phyloP scores from a whole-genome alignment of 192 early-diverging fungal genomes.

The Coemansia sp. region DNA sequence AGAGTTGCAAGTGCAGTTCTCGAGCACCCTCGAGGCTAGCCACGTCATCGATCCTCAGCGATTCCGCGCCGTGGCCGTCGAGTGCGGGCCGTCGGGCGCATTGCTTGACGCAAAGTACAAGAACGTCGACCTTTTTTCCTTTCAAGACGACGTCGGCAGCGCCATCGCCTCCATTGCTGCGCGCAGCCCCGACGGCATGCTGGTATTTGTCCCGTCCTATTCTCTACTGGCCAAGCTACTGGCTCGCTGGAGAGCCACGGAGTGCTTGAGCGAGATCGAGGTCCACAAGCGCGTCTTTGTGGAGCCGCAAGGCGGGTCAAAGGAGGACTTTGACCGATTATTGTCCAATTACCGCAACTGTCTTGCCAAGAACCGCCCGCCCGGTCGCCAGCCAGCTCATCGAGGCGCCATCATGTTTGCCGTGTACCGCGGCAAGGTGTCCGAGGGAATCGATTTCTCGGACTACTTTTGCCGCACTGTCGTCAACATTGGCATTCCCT shows the following conservation, averaged over 20 bases:
- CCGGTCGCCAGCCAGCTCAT: not conserved
- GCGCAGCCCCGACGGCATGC: constrained; percentile 48
- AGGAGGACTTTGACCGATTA: constrained; percentile 47
- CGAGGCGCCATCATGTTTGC: constrained; percentile 55
- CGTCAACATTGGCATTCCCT: constrained; percentile 62
- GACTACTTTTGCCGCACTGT: constrained; percentile 56
- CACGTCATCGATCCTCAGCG: constrained; percentile 71
- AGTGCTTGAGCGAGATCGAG: constrained; percentile 17
- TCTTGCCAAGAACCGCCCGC: constrained; percentile 26
- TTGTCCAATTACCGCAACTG: constrained; percentile 27
- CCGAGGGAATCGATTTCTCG: constrained; percentile 55
- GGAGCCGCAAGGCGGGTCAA: constrained; percentile 43
- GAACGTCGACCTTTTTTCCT: constrained; percentile 42
- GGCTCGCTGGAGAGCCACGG: constrained; percentile 49
- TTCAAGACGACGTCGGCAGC: constrained; percentile 61
- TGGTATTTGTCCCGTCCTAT: constrained; percentile 56
- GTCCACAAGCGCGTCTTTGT: constrained; percentile 38
- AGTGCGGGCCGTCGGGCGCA: constrained; percentile 48
- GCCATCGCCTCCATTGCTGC: constrained; percentile 41
- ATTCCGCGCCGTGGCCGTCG: constrained; percentile 60
- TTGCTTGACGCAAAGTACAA: constrained; percentile 54
- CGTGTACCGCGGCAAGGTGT: constrained; percentile 58
- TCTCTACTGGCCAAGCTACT: constrained; percentile 45
- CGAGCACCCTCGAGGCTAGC: constrained; percentile 58
- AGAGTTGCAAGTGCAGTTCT: constrained; percentile 61